Conservation (phyloP, 805 yeast genomes). For the Naumovozyma dairenensis region DNA sequence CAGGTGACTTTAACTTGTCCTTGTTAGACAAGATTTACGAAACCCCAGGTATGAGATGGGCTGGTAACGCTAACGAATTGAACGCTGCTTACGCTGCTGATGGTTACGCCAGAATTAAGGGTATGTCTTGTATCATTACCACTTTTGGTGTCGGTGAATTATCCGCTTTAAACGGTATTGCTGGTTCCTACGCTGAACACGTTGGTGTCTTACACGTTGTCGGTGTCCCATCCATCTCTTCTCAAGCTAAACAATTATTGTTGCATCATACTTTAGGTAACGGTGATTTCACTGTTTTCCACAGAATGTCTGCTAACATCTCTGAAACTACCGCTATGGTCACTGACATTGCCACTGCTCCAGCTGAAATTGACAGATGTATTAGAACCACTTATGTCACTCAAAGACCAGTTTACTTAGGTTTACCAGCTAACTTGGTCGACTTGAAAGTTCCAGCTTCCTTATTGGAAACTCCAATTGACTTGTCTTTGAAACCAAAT, state of each 20-base stretch:
- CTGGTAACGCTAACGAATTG: slow-evolving; percentile 74
- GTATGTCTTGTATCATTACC: slow-evolving; percentile 60
- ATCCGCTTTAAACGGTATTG: slow-evolving; percentile 71
- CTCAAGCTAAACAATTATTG: slow-evolving; percentile 58
- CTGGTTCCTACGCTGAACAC: slow-evolving; percentile 81
- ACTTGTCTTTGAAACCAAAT: slow-evolving; percentile 45
- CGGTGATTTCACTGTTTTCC: slow-evolving; percentile 68
- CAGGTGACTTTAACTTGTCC: slow-evolving; percentile 64
- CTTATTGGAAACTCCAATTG: slow-evolving; percentile 51
- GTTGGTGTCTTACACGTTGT: slow-evolving; percentile 74
- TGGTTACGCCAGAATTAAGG: slow-evolving; percentile 74
- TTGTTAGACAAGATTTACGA: slow-evolving; percentile 55
- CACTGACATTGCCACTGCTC: slow-evolving; percentile 51
- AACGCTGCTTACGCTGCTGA: slow-evolving; percentile 75
- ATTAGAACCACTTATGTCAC: slow-evolving; percentile 55
- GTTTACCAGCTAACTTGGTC: slow-evolving; percentile 69
- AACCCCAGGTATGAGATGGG: slow-evolving; percentile 64
- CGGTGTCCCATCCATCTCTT: slow-evolving; percentile 68
- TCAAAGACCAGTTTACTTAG: slow-evolving; percentile 73
- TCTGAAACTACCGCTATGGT: slow-evolving; percentile 54
- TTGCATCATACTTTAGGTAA: slow-evolving; percentile 76
- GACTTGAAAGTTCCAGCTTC: slow-evolving; percentile 48
- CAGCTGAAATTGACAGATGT: slow-evolving; percentile 59
- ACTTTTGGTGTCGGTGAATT: slow-evolving; percentile 87
- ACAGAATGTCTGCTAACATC: slow-evolving; percentile 63